Conservation (phyloP, 2,329 filamentous ascomycete genomes). For the Aspergillus ustus region DNA sequence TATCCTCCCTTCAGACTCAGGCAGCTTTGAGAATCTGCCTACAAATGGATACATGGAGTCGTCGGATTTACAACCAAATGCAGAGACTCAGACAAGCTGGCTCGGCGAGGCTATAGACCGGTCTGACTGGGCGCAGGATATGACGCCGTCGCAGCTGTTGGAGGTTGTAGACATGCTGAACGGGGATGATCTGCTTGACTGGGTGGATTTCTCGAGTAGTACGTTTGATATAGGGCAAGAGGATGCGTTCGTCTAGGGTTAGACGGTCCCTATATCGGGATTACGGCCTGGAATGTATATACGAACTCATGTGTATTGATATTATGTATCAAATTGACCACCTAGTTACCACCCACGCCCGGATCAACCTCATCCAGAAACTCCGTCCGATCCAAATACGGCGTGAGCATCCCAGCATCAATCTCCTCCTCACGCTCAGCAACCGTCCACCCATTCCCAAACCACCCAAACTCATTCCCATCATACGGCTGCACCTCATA, state of each 20-base stretch:
- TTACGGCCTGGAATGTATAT: too few relatives aligned
- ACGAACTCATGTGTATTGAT: too few relatives aligned
- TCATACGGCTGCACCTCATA: slow-evolving; percentile 4
- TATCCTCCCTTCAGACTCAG: too few relatives aligned
- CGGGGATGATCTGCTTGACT: slow-evolving; percentile 1
- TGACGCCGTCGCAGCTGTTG: slow-evolving; percentile 8
- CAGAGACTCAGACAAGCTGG: too few relatives aligned
- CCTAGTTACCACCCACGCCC: too few relatives aligned
- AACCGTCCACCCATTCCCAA: slow-evolving; percentile 10
- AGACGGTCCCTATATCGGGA: too few relatives aligned
- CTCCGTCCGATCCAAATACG: neutral
- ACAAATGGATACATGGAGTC: too few relatives aligned
- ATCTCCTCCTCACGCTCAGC: neutral
- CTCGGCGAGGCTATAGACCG: too few relatives aligned
- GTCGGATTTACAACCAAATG: too few relatives aligned
- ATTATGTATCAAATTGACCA: too few relatives aligned
- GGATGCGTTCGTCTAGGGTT: too few relatives aligned
- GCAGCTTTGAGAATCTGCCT: too few relatives aligned
- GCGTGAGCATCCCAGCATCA: slow-evolving; percentile 3
- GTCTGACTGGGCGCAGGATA: slow-evolving; percentile 3
- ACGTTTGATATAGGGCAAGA: neutral
- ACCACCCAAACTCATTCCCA: slow-evolving; percentile 11
- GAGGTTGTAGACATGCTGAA: slow-evolving; percentile 8
- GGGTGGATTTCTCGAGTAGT: neutral
- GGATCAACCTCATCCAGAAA: slow-evolving; percentile 6